Base-by-base conservation (phyloP, 805 yeast genomes). In the Torulaspora delbrueckii region DNA sequence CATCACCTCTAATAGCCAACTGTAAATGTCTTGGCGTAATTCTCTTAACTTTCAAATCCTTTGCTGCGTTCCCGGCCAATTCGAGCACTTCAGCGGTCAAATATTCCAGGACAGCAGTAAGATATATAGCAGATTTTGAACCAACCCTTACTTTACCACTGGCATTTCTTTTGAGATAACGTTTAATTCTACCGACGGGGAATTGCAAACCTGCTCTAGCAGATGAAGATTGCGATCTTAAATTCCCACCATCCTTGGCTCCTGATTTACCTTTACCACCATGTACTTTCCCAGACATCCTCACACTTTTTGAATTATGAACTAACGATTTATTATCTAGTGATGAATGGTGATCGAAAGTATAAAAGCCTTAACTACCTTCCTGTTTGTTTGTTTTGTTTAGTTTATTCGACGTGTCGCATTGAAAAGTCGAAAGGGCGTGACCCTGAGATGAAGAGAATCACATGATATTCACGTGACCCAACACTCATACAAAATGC, bases 141-240 rank as follows among this genome's bases (percentile, higher is more conserved):
- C 96, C 95, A 56, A 88, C 86, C 74, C 96, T 81, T 54, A 79
- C 77, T 62, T 77, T 79, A 70, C 86, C 87, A 66, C 87, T 93
- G 16, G 96, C 95, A 54, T 84, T 86, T 68, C 77, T 83, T 75
- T 90, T 91, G 69, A 93, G 76, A 67, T 89, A 91, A 75, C 99
- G 82, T 79, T 93, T 91, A 59, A 93, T 89, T 83, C 99, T 88
- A 50, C 99, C 99, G 31, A 95, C 98, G 41, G 99, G 99, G 74
- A 93, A 93, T 67, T 85, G 93, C 66, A 89, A 74, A 22, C 96
- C 96, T 23, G 96, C 96, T 68, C 95, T 82, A 8, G 96, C 95
- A 5, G 96, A 86, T 58, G 90, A 95, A 10, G 96, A 86, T 58
- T 85, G 90, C 18, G 91, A 77, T 52, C 78, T 75, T 44, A 68